Evolutionary conservation across 2,329 filamentous ascomycete species (phyloP).

Genomic region (Pseudocercospora crystallina): DNA sequence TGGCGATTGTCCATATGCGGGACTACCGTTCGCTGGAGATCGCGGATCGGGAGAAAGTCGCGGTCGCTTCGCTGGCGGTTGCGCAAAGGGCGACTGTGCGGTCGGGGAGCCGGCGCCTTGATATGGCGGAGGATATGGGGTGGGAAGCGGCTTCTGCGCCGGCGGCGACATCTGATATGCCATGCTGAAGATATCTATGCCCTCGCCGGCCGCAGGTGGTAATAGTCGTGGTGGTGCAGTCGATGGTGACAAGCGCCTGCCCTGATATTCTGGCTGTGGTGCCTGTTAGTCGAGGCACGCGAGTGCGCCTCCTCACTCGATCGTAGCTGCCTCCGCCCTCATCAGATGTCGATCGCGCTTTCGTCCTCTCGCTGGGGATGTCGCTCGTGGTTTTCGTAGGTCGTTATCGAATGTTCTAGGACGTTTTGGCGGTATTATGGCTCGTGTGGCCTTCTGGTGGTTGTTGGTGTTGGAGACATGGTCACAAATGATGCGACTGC

Average conservation of each 20-base stretch:
- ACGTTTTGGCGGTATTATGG: conserved; percentile 2
- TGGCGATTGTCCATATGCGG: conserved; percentile 39
- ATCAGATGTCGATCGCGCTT: conserved; percentile 16
- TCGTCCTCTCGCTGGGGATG: conserved; percentile 1
- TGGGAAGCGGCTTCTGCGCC: conserved; percentile 28
- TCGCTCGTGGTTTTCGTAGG: conserved; percentile 2
- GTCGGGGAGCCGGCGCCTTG: conserved; percentile 48
- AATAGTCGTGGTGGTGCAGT: not conserved
- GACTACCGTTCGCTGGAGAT: conserved; percentile 58
- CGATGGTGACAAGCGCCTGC: conserved; percentile 1
- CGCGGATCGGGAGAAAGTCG: conserved; percentile 67
- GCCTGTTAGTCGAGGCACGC: conserved; percentile 5
- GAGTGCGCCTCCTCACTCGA: conserved; percentile 21
- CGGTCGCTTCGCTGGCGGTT: conserved; percentile 72
- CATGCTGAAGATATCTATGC: conserved; percentile 18
- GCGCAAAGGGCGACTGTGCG: conserved; percentile 43
- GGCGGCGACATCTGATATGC: conserved; percentile 35
- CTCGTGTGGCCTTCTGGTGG: conserved; percentile 3
- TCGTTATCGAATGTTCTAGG: not conserved
- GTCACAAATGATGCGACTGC: not conserved
- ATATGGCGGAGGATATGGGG: conserved; percentile 43
- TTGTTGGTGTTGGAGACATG: not conserved
- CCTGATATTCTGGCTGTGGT: too few relatives aligned
- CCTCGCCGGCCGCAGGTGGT: conserved; percentile 6
- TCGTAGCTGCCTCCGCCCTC: conserved; percentile 10